These are phyloP conservation scores for Fagopyrum homotropicum DNA, from an alignment of 148 eudicot species.

Conservation along the genomic window DNA sequence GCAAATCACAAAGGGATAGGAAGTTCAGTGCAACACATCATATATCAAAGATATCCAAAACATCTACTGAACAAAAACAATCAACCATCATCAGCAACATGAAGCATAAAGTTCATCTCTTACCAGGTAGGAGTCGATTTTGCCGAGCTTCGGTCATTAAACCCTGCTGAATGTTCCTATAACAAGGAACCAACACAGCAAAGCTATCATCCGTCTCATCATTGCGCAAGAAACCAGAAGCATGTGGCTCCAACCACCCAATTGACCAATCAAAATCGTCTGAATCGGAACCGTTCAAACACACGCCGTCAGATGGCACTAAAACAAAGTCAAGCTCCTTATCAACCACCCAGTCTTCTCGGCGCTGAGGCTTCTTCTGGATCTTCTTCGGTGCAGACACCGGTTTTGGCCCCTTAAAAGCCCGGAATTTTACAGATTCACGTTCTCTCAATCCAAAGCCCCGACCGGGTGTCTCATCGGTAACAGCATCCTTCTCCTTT, in stretches of 20 bases:
- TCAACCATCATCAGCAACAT: no score
- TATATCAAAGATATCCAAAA: no score
- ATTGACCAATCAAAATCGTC: constrained; percentile 93
- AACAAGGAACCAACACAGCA: constrained; percentile 91
- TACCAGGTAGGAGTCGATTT: constrained; percentile 17
- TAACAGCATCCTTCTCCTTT: constrained; percentile 33
- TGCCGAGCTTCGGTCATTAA: constrained; percentile 16
- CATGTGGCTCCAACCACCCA: constrained; percentile 92
- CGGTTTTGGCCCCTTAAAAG: constrained; percentile 16
- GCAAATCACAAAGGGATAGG: neutral
- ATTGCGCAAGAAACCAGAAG: constrained; percentile 71
- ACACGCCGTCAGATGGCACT: constrained; percentile 72
- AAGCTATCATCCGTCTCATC: constrained; percentile 74
- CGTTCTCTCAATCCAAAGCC: constrained; percentile 40
- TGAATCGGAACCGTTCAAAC: constrained; percentile 75
- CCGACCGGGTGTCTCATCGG: constrained; percentile 43
- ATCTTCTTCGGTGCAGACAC: constrained; percentile 29
- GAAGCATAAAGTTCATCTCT: no score
- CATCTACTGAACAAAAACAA: no score
- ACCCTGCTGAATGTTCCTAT: constrained; percentile 33
- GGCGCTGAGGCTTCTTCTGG: constrained; percentile 46
- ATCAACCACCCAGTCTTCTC: constrained; percentile 51
- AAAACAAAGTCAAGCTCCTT: constrained; percentile 66
- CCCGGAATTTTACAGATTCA: constrained; percentile 38
- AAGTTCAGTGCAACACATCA: no score